phyloP scores from a whole-genome alignment of 768 basidiomycete species.

The Tephrocybe sp. region DNA sequence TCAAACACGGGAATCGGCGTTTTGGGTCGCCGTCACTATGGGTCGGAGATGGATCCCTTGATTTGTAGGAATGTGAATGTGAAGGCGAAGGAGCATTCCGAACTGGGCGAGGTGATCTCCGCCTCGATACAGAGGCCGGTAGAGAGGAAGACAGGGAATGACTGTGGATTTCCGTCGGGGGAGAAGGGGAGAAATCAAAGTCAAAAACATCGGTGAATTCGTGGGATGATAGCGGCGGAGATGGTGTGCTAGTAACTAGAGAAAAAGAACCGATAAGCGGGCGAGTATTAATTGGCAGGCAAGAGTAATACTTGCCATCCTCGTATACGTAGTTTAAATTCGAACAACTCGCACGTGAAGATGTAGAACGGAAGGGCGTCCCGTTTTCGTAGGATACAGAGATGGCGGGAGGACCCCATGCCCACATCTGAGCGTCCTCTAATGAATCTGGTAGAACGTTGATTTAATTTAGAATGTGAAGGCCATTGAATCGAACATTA shows the following conservation, averaged over 20 bases:
- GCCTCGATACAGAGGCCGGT: constrained; percentile 10
- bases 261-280: constrained; percentile 5
- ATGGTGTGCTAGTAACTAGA: constrained; percentile 23
- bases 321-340: constrained; percentile 32
- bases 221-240: constrained; percentile 27
- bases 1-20: constrained; percentile 46
- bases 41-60: constrained; percentile 31
- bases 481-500: neutral
- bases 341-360: constrained; percentile 22
- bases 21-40: constrained; percentile 32
- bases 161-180: constrained; percentile 21
- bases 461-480: neutral
- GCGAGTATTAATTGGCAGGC: neutral
- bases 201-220: constrained; percentile 31
- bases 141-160: constrained; percentile 10
- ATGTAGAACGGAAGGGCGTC: constrained; percentile 1
- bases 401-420: constrained; percentile 3
- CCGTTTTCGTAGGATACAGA: neutral
- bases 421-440: constrained; percentile 3
- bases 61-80: constrained; percentile 12
- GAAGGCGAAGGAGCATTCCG: constrained; percentile 7
- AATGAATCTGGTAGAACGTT: neutral
- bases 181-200: constrained; percentile 28
- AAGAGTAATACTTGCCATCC: constrained; percentile 22
- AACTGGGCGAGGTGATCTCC: constrained; percentile 10